Conservation (phyloP, 1,139 yeast genomes). For the Hemisphaericaspora lyxosophila region DNA sequence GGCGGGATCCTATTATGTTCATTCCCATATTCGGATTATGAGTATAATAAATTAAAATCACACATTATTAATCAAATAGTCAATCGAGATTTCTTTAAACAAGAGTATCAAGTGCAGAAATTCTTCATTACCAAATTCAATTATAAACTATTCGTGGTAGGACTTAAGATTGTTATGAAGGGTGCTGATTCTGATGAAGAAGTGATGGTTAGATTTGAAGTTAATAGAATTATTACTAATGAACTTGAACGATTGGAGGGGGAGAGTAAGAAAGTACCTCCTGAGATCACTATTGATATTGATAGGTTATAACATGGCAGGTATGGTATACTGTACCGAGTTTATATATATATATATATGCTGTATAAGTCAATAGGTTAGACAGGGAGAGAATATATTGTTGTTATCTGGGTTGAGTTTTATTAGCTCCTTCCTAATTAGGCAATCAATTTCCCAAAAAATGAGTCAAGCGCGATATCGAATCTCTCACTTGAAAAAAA, state of each 20-base stretch:
- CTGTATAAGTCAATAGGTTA: too few species aligned
- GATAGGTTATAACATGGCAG: slow-evolving; percentile 32
- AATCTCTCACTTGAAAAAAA: slow-evolving; percentile 25
- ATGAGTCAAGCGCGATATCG: slow-evolving; percentile 42
- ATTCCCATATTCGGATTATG: slow-evolving; percentile 47
- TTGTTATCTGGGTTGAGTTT: too few species aligned
- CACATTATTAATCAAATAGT: slow-evolving; percentile 38
- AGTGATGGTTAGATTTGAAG: slow-evolving; percentile 52
- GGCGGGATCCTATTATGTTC: slow-evolving; percentile 55
- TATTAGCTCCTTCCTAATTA: slow-evolving; percentile 18
- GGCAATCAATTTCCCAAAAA: slow-evolving; percentile 23
- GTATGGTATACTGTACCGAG: too few species aligned
- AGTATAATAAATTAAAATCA: slow-evolving; percentile 37
- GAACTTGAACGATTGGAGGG: slow-evolving; percentile 25
- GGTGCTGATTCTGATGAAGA: slow-evolving; percentile 78
- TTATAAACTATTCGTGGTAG: slow-evolving; percentile 56
- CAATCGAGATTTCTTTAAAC: slow-evolving; percentile 49
- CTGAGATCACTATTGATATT: slow-evolving; percentile 64
- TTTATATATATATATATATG: too few species aligned
- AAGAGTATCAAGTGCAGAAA: slow-evolving; percentile 47
- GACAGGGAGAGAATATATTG: too few species aligned
- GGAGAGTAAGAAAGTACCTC: slow-evolving; percentile 31
- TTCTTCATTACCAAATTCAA: slow-evolving; percentile 62
- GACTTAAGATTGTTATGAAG: slow-evolving; percentile 53
- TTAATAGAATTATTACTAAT: slow-evolving; percentile 45